A percentile compares a stretch with the other conserved stretches of the same genome.
Conservation (phyloP, 2,329 filamentous ascomycete species). For the Aspergillus sp. region DNA sequence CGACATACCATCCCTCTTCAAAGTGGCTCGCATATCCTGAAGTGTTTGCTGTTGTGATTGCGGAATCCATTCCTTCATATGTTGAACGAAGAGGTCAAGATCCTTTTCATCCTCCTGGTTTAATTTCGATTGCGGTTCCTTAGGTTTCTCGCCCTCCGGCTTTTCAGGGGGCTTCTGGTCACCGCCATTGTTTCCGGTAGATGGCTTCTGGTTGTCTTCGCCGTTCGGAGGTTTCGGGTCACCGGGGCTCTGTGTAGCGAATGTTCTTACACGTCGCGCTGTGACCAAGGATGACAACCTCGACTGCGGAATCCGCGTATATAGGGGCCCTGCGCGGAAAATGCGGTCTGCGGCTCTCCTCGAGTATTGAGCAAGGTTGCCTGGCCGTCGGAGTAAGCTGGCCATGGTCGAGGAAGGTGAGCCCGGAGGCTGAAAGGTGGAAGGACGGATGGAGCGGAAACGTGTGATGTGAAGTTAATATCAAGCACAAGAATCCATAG, state of each 20-base stretch:
- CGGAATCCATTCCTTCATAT: conserved; percentile 61
- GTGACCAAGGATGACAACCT: conserved; percentile 38
- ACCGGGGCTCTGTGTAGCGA: conserved; percentile 46
- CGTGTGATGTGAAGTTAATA: conserved; percentile 17
- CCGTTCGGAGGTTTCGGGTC: conserved; percentile 47
- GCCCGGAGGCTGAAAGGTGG: conserved; percentile 27
- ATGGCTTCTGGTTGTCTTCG: conserved; percentile 23
- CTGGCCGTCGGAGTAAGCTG: conserved; percentile 65
- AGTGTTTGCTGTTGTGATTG: conserved; percentile 61
- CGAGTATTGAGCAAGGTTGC: conserved; percentile 64
- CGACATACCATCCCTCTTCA: conserved; percentile 70
- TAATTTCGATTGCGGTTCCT: conserved; percentile 46
- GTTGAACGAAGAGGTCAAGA: conserved; percentile 57
- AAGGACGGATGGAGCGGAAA: conserved; percentile 22
- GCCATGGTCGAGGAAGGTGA: conserved; percentile 57
- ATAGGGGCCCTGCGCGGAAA: conserved; percentile 49
- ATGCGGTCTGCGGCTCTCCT: conserved; percentile 56
- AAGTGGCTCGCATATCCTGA: conserved; percentile 59
- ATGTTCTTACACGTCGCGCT: conserved; percentile 37
- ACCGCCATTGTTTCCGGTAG: conserved; percentile 45
- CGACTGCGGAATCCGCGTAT: conserved; percentile 40
- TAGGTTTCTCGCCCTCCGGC: conserved; percentile 25
- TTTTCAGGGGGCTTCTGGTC: conserved; percentile 31
- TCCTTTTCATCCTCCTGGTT: conserved; percentile 57
- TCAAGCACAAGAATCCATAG: conserved; percentile 29